These are phyloP conservation scores for Termitomyces sp. DNA, from an alignment of 768 basidiomycete species.

Conservation along the genomic window DNA sequence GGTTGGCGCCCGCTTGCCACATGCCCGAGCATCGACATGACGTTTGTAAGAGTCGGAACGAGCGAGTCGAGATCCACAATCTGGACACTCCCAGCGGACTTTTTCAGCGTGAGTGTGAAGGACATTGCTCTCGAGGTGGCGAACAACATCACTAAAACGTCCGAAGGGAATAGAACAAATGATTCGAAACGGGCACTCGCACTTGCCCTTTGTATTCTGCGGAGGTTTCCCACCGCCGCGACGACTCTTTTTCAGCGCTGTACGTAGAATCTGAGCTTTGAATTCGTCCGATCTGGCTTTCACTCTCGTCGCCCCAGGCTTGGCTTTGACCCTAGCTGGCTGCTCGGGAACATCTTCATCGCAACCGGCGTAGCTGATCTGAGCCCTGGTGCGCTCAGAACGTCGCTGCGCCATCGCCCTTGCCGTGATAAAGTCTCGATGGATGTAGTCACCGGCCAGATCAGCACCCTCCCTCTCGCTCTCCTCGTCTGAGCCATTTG, in stretches of 20 bases:
- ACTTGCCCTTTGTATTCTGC: background rate
- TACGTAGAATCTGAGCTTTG: background rate
- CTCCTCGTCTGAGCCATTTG: background rate
- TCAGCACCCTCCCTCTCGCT: background rate
- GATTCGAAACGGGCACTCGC: background rate
- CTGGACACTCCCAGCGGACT: background rate
- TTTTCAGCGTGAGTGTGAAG: constrained; percentile 1
- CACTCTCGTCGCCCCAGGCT: background rate
- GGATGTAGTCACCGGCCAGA: background rate
- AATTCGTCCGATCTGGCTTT: background rate
- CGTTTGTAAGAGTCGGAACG: constrained; percentile 3
- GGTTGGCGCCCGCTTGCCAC: constrained; percentile 3
- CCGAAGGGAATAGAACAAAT: background rate
- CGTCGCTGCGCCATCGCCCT: background rate
- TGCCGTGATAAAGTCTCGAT: background rate
- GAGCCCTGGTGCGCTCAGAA: background rate
- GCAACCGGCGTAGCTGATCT: constrained; percentile 2
- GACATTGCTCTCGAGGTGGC: constrained; percentile 2
- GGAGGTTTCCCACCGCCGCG: background rate
- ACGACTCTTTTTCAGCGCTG: background rate
- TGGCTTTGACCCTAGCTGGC: background rate
- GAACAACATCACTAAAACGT: constrained; percentile 2
- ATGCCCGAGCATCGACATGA: background rate
- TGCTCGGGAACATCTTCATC: constrained; percentile 1
- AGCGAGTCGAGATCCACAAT: background rate